phyloP scores from a whole-genome alignment of 2,329 filamentous ascomycete genomes.

The Pseudocercospora macadamiae region DNA sequence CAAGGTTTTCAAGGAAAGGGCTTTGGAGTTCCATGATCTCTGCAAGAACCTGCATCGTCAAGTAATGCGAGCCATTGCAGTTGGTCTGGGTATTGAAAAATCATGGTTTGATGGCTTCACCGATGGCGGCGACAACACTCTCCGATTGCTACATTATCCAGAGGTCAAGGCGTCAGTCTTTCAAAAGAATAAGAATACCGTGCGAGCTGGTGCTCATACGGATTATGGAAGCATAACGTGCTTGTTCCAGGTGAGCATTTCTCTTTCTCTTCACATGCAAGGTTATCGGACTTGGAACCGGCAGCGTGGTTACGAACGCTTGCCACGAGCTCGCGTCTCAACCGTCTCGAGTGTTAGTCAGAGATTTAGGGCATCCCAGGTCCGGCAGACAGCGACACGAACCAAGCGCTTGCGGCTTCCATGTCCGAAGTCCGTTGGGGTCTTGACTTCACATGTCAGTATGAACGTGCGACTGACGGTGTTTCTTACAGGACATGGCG shows the following conservation, averaged over 20 bases:
- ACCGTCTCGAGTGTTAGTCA: not conserved
- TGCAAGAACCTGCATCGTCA: slow-evolving; percentile 76
- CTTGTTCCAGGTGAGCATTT: slow-evolving; percentile 48
- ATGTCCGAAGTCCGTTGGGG: not conserved
- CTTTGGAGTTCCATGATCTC: slow-evolving; percentile 73
- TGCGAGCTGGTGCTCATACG: slow-evolving; percentile 77
- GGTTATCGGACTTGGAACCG: too few species aligned
- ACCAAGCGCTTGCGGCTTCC: not conserved
- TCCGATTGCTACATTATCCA: slow-evolving; percentile 55
- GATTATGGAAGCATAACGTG: slow-evolving; percentile 61
- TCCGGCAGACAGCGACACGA: not conserved
- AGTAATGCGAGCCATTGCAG: slow-evolving; percentile 64
- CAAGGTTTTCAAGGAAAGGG: slow-evolving; percentile 68
- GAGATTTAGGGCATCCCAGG: not conserved
- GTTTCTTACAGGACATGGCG: slow-evolving; percentile 51
- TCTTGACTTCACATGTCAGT: not conserved
- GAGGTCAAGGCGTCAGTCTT: slow-evolving; percentile 61
- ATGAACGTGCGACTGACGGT: slow-evolving; percentile 17
- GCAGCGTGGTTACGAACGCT: too few species aligned
- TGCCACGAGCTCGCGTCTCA: not conserved
- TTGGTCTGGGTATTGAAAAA: slow-evolving; percentile 71
- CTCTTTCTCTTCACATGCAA: too few species aligned
- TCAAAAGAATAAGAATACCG: slow-evolving; percentile 50
- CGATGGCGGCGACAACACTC: slow-evolving; percentile 68
- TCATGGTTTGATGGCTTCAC: slow-evolving; percentile 77